Base-by-base conservation (phyloP, 495 filamentous ascomycete species). In the Terfezia claveryi region DNA sequence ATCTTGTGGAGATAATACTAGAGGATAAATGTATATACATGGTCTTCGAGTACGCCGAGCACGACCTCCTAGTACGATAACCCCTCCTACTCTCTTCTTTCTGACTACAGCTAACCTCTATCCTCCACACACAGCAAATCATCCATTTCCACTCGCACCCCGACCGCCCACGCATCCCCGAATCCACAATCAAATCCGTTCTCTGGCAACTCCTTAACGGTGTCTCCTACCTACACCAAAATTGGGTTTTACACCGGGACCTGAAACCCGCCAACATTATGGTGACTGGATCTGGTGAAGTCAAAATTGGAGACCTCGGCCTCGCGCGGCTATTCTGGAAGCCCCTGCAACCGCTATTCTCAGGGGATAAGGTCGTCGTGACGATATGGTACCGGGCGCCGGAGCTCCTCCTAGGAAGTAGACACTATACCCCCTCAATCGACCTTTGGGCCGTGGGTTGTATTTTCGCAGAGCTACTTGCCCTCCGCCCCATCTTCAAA, bases 21-120 rank as follows among this genome's bases (percentile, higher is more conserved):
- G 87, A 99, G 69, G 87, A 93, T 68, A 96, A 95, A 70, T 95
- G 87, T 71, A 99, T 99, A 64, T 96, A 87, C 69, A 99, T 99
- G 85, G 88, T 99, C 17, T 99, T 99, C 64, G 91, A 96, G 68
- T 99, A 94, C 65, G 89, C 88, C 59, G 91, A 99, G 68, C 91
- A 87, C 68, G 91, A 99, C 66, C 73, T 99, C 46, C 74, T 99
- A 23, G 60, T 62, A 59, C 38, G 51, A 12, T 37, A 37, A 20
- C 8, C 23, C 10, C 20, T 20, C 20, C 14, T 16, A 38, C 50
- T 51, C 23, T 37, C 17, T 10, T 36, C 44, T 3, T 0, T 10
- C 0, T 20, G 0, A n/a, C 44, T 49, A 20, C 44, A n/a, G 4
- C 14, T 14, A 49, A 49, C 44, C 44, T 9, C 20, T 20, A 20